Evolutionary conservation across 192 early-diverging fungal species (phyloP), one percentile per base, ranked within the genome.

Genomic region (Coemansia sp.): DNA sequence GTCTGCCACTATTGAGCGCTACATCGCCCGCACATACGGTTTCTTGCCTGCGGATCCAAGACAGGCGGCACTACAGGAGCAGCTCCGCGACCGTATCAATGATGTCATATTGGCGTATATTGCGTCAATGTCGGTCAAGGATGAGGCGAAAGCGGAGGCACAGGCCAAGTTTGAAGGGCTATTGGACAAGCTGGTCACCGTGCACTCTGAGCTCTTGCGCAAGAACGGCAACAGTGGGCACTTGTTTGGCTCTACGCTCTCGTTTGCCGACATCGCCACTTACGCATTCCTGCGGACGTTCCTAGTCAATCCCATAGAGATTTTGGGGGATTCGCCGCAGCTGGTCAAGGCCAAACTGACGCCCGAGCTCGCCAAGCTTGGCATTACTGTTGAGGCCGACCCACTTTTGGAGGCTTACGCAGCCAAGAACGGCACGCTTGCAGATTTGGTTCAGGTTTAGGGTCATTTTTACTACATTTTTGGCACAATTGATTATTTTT

Each of bases 161-260:
- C 29, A 33, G 40, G 63, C 34, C 1, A 63, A 46, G 64, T 70
- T 84, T 61, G 61, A 65, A 10, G 35, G 19, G 0, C 56, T 70
- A n/a, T 41, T 70, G 29, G 70, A 45, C 16, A 77, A 72, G 45
- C 54, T 75, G 1, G 44, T 83, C 33, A 14, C 51, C 3, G 72
- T 81, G 14, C 81, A 84, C 45, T 69, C 79, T 16, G 53, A 68
- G 56, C 53, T 69, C 24, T 70, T 87, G 46, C 44, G 44, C 35
- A 65, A 78, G 54, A 88, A 89, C 64, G 88, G 88, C 44, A 70
- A 66, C 57, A 88, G 72, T 45, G 87, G 87, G 1, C 77, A 77
- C 56, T 73, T 74, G 35, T 60, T 84, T 50, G 84, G 87, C 17
- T 60, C 76, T 56, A 61, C 64, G 48, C 39, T 79, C 4, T 77